phyloP scores from a whole-genome alignment of 2,329 filamentous ascomycete species.

The Xylaria sp. region DNA sequence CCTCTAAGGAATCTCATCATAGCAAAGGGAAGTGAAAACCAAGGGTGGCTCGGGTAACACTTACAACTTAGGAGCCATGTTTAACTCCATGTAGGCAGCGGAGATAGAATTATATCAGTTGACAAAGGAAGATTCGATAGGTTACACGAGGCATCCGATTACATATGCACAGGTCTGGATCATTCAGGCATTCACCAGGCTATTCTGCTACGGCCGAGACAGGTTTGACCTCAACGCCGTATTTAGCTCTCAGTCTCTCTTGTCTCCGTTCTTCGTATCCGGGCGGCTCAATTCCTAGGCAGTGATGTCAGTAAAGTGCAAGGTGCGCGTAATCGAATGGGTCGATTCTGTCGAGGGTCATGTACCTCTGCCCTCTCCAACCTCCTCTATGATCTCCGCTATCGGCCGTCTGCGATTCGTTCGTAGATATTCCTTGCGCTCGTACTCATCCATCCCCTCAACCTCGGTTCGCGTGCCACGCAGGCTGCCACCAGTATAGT shows the following conservation, averaged over 20 bases:
- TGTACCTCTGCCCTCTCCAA: slow-evolving; percentile 87
- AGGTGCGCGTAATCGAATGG: neutral
- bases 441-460: slow-evolving; percentile 74
- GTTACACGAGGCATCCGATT: slow-evolving; percentile 39
- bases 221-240: slow-evolving; percentile 84
- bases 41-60: neutral
- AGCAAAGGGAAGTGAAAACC: slow-evolving; percentile 19
- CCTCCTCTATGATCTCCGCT: slow-evolving; percentile 80
- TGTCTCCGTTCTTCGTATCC: slow-evolving; percentile 87
- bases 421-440: slow-evolving; percentile 77
- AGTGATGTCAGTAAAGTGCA: slow-evolving; percentile 6
- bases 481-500: slow-evolving; percentile 69
- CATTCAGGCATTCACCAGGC: slow-evolving; percentile 24
- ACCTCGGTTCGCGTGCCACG: slow-evolving; percentile 60
- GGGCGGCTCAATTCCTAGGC: slow-evolving; percentile 77
- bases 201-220: slow-evolving; percentile 63
- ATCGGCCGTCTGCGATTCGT: slow-evolving; percentile 77
- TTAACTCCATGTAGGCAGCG: slow-evolving; percentile 9
- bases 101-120: slow-evolving; percentile 22
- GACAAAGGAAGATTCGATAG: slow-evolving; percentile 22
- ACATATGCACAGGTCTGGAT: slow-evolving; percentile 43
- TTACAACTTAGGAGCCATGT: slow-evolving; percentile 34
- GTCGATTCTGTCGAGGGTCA: neutral
- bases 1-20: slow-evolving; percentile 52
- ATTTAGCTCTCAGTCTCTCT: slow-evolving; percentile 84